Evolutionary conservation across 2,329 filamentous ascomycete genomes (phyloP), one percentile per base, ranked within the genome.

Genomic region (Hymenoscyphus albidus): DNA sequence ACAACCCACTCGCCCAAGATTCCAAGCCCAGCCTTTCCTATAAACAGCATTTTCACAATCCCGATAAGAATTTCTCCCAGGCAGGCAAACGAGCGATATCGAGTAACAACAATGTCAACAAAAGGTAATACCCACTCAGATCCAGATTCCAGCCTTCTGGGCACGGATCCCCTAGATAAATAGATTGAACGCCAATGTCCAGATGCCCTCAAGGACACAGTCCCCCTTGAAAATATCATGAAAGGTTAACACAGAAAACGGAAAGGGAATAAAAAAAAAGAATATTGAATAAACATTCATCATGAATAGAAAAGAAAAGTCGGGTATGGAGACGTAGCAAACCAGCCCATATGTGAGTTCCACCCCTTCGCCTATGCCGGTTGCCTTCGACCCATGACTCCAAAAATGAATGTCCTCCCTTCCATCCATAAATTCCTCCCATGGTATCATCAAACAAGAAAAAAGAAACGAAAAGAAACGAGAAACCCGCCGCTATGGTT

Each of bases 401-500:
- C 48, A 22, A 54, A 54, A 44, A 42, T 7, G 13, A 18, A n/a
- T 22, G 32, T 63, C 62, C 62, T 51, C 31, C 62, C 62, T 63
- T 58, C 62, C 35, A 56, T 55, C 62, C 62, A n/a, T 58, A 48
- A 48, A 18, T 58, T 55, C 40, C 12, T 44, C 57, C 59, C 68
- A 54, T 68, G 65, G 67, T 68, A 68, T 67, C 67, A 68, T 65
- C 31, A 57, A 58, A 66, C 65, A 76, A 76, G 13, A 27, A 27
- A n/a, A n/a, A 44, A 7, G n/a, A 44, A 44, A 44, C 3, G 14
- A 27, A 27, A 54, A 13, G 10, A 27, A 10, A 54, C n/a, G n/a
- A n/a, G n/a, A 74, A 75, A 35, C 40, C 75, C 77, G 71, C 68
- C 78, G 78, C 78, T 78, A 78, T 55, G 66, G 40, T 62, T 56